Percentiles rank a stretch among this genome's conserved stretches.
phyloP scores from a whole-genome alignment of 345 rosid species.

The Syzygium aqueum region DNA sequence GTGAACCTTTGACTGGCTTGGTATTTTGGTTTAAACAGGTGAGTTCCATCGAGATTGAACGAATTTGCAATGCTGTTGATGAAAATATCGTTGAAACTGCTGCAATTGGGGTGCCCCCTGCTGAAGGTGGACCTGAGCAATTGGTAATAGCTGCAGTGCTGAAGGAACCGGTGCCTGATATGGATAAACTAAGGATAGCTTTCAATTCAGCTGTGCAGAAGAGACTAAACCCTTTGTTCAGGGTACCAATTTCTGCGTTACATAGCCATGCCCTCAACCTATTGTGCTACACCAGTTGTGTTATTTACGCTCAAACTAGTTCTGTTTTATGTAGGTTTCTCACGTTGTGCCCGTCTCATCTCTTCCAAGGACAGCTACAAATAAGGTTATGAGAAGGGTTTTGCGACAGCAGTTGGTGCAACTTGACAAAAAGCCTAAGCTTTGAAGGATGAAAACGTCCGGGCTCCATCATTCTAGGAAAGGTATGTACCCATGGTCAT shows the following conservation, averaged over 20 bases:
- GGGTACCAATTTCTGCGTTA: conserved; percentile 25
- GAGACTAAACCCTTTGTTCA: conserved; percentile 83
- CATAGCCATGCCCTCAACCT: neutral
- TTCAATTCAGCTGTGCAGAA: conserved; percentile 81
- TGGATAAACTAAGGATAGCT: conserved; percentile 45
- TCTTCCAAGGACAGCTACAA: conserved; percentile 83
- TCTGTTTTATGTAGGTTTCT: conserved; percentile 45
- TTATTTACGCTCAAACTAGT: neutral
- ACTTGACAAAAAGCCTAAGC: conserved; percentile 44
- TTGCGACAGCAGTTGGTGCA: conserved; percentile 56
- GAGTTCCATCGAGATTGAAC: conserved; percentile 84
- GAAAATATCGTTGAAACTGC: conserved; percentile 75
- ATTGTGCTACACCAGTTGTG: neutral
- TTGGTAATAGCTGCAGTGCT: conserved; percentile 73
- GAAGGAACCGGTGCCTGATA: conserved; percentile 26
- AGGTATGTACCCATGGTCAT: neutral
- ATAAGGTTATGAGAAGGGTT: conserved; percentile 95
- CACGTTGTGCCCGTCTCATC: conserved; percentile 42
- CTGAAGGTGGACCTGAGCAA: conserved; percentile 83
- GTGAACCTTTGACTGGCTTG: neutral
- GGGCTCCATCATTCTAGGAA: neutral
- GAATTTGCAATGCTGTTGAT: conserved; percentile 72
- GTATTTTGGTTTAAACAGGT: conserved; percentile 37
- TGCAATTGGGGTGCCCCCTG: conserved; percentile 90
- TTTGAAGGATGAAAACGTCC: conserved; percentile 11